These are phyloP conservation scores for Coprinopsis cinerea DNA, from an alignment of 768 basidiomycete genomes.

Conservation along the genomic window DNA sequence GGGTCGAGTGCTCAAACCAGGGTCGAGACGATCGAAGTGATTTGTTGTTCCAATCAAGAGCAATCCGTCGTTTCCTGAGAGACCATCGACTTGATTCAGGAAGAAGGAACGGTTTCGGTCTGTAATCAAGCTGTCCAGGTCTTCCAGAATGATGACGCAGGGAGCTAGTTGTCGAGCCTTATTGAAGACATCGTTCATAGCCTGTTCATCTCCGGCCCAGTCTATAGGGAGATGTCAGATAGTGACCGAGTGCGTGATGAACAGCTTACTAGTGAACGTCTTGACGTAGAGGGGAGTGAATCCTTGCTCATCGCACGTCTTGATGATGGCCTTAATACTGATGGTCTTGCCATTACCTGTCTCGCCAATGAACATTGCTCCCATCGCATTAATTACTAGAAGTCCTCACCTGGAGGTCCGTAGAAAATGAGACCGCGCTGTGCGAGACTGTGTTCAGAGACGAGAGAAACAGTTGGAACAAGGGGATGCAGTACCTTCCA, in stretches of 20 bases:
- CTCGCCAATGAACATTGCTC: background rate
- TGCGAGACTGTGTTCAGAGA: background rate
- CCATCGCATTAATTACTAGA: background rate
- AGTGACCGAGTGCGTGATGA: background rate
- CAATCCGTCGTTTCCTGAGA: constrained; percentile 75
- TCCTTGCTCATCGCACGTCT: constrained; percentile 53
- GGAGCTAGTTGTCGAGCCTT: constrained; percentile 70
- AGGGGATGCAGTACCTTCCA: constrained; percentile 57
- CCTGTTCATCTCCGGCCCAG: constrained; percentile 54
- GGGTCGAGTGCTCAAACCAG: constrained; percentile 69
- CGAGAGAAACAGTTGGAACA: background rate
- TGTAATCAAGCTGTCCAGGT: constrained; percentile 74
- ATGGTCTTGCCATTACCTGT: constrained; percentile 82
- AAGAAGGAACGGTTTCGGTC: constrained; percentile 79
- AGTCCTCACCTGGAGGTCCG: constrained; percentile 62
- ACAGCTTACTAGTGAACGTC: constrained; percentile 59
- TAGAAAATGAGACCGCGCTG: constrained; percentile 80
- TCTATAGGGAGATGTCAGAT: constrained; percentile 25
- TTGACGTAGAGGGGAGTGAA: constrained; percentile 77
- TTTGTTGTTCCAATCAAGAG: constrained; percentile 79
- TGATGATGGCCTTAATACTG: constrained; percentile 79
- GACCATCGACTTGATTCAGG: constrained; percentile 80
- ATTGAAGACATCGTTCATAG: constrained; percentile 63
- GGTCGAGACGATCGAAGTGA: constrained; percentile 76
- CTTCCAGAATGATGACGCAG: constrained; percentile 55